Conservation (phyloP, 2,329 filamentous ascomycete genomes). For the Mycosphaerelloides madeirae region DNA sequence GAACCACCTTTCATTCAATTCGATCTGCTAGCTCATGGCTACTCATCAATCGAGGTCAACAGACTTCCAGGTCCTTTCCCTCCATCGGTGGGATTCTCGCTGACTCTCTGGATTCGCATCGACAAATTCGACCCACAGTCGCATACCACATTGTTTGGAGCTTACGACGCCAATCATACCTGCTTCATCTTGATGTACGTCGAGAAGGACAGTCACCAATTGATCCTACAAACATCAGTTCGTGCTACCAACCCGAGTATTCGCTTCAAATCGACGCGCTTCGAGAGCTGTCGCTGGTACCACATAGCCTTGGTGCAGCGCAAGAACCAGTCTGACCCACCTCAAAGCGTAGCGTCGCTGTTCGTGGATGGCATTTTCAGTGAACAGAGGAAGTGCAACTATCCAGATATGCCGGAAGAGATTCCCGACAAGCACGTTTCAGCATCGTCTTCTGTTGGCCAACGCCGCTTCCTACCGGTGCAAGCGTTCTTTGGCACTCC, state of each 20-base stretch:
- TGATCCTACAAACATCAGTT: constrained; percentile 94
- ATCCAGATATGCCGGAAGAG: constrained; percentile 69
- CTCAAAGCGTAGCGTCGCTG: constrained; percentile 58
- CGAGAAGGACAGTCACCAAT: constrained; percentile 86
- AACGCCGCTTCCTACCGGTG: constrained; percentile 52
- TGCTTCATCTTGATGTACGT: constrained; percentile 93
- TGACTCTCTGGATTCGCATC: constrained; percentile 82
- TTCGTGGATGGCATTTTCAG: constrained; percentile 92
- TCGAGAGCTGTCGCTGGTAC: constrained; percentile 79
- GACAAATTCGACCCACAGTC: constrained; percentile 78
- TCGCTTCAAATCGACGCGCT: constrained; percentile 78
- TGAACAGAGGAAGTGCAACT: constrained; percentile 85
- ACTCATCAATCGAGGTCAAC: constrained; percentile 82
- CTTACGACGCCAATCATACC: constrained; percentile 84
- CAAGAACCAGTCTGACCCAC: constrained; percentile 22
- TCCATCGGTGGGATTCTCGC: constrained; percentile 78
- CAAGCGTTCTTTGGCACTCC: constrained; percentile 94
- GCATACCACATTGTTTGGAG: constrained; percentile 93
- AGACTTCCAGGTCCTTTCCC: constrained; percentile 84
- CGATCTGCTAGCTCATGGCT: constrained; percentile 81
- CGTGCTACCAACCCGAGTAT: constrained; percentile 82
- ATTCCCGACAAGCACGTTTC: constrained; percentile 2
- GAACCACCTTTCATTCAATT: constrained; percentile 87
- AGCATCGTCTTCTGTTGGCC: constrained; percentile 31
- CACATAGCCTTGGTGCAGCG: constrained; percentile 87